These are phyloP conservation scores for Castanea crenata DNA, from an alignment of 306 rosid species.

Conservation along the genomic window DNA sequence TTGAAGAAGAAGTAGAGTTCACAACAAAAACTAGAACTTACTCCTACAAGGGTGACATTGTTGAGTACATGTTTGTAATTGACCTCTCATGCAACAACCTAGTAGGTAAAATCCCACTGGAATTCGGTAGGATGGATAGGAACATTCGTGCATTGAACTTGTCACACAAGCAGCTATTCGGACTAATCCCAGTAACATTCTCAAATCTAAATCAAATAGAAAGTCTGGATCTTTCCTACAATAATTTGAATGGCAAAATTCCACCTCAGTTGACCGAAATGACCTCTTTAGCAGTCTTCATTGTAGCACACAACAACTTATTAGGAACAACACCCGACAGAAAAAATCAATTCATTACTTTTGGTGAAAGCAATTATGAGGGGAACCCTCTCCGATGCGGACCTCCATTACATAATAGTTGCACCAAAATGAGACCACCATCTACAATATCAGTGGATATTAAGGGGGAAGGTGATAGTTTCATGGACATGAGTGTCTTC, in stretches of 20 bases:
- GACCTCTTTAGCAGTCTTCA: background rate
- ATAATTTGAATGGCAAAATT: background rate
- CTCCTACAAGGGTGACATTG: too few species aligned
- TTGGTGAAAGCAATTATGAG: background rate
- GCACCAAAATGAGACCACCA: background rate
- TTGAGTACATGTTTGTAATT: too few species aligned
- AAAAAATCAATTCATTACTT: background rate
- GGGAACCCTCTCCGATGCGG: background rate
- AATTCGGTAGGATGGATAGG: too few species aligned
- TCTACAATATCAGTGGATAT: background rate
- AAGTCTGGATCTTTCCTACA: slow-evolving; percentile 7
- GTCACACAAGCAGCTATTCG: background rate
- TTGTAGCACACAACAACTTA: slow-evolving; percentile 4
- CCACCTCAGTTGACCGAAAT: background rate
- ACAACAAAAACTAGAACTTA: too few species aligned
- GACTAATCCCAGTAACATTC: background rate
- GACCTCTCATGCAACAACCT: too few species aligned
- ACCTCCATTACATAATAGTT: background rate
- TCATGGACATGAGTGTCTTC: background rate
- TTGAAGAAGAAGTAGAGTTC: too few species aligned
- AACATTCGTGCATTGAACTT: background rate
- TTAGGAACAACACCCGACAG: background rate
- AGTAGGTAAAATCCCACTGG: too few species aligned
- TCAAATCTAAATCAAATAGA: background rate
- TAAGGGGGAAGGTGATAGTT: background rate